Evolutionary conservation across 2,329 filamentous ascomycete species (phyloP).

Genomic region (Rugonectria rugulosa): DNA sequence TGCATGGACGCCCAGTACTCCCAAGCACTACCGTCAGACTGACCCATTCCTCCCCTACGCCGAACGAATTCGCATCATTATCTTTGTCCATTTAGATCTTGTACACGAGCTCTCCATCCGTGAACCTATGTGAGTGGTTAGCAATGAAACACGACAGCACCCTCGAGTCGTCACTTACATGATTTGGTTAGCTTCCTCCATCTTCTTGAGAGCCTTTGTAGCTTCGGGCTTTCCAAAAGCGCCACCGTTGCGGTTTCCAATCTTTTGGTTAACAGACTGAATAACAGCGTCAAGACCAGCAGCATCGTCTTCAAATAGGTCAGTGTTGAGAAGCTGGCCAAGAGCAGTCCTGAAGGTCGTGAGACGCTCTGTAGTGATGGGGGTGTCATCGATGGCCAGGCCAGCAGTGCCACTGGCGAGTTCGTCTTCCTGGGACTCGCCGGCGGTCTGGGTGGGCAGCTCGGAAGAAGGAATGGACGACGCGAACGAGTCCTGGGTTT

Average conservation of each 20-base stretch:
- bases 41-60: slow-evolving; percentile 11
- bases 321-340: slow-evolving; percentile 81
- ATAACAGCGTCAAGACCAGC: slow-evolving; percentile 79
- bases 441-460: slow-evolving; percentile 56
- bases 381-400: slow-evolving; percentile 51
- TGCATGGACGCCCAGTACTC: background rate
- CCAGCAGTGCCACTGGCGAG: slow-evolving; percentile 52
- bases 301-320: slow-evolving; percentile 87
- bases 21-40: background rate
- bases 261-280: slow-evolving; percentile 76
- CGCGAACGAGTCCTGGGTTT: slow-evolving; percentile 70
- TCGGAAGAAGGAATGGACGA: slow-evolving; percentile 83
- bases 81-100: slow-evolving; percentile 62
- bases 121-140: slow-evolving; percentile 53
- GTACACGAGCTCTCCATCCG: slow-evolving; percentile 72
- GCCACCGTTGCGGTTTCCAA: slow-evolving; percentile 61
- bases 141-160: background rate
- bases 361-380: slow-evolving; percentile 70
- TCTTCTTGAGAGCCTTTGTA: slow-evolving; percentile 75
- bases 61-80: slow-evolving; percentile 9
- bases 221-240: slow-evolving; percentile 78
- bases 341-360: slow-evolving; percentile 80
- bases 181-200: slow-evolving; percentile 87
- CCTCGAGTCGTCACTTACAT: slow-evolving; percentile 71
- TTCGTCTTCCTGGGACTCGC: slow-evolving; percentile 53